Base-by-base conservation (phyloP, 2,329 filamentous ascomycete genomes). In the Talaromyces sp. region DNA sequence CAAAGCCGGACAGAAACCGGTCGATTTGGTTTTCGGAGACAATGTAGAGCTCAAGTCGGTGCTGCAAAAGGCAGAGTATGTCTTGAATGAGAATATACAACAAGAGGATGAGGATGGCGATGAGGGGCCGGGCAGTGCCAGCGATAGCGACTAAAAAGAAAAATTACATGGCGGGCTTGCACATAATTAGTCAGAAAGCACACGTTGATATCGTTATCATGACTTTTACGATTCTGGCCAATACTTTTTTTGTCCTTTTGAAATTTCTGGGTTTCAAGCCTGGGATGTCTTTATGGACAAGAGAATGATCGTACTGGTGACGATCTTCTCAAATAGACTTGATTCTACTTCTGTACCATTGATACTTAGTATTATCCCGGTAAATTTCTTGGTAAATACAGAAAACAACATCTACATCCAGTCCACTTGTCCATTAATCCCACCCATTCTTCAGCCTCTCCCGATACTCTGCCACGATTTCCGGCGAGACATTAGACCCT, bases 401-500 rank as follows among this genome's bases (percentile, higher is more conserved):
- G 8, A 31, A 31, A 31, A 31, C 29, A 31, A 29, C 9, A 32
- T 32, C 31, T 32, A n/a, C 4, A n/a, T 46, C n/a, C 24, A 46
- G 21, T 2, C 8, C 9, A 24, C 19, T 11, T 12, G 38, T 24
- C 8, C 21, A n/a, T 51, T 5, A 46, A 2, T 52, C 38, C 73
- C 72, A 74, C 1, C 71, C 72, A 35, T 63, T 57, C 38, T 64
- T 66, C 61, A 78, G 77, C 67, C 77, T 73, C 57, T 72, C 64
- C 62, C 78, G 75, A 75, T 80, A 84, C 57, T 76, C 74, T 31
- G 74, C 75, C 59, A 85, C 69, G 75, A 81, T 81, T 55, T 80
- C 77, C 3, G 80, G 73, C 0, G 74, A 81, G 32, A 84, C 75
- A 67, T 81, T 81, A 56, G 76, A 81, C 14, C 81, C 83, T 1